A percentile compares a stretch with the other conserved stretches of the same genome.
phyloP scores from a whole-genome alignment of 1,284 basidiomycete genomes.

The Garcileccinum viscosum region DNA sequence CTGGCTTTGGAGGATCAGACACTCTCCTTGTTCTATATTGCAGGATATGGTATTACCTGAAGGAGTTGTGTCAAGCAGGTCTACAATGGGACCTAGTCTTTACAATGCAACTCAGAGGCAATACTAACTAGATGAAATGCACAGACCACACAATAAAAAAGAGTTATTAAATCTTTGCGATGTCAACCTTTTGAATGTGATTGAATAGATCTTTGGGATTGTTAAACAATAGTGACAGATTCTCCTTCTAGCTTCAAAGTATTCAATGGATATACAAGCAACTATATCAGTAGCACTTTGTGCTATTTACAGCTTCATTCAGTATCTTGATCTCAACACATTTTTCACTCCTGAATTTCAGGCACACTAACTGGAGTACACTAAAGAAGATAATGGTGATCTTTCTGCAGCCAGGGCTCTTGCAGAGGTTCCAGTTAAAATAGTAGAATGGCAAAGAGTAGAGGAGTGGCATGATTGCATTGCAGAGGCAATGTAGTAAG shows the following conservation, averaged over 20 bases:
- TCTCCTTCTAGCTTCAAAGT: too few species aligned
- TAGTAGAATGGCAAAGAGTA: background rate
- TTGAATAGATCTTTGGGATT: conserved; percentile 50
- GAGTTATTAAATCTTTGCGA: conserved; percentile 51
- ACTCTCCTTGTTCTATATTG: background rate
- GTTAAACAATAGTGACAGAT: too few species aligned
- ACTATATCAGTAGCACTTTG: conserved; percentile 37
- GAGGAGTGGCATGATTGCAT: conserved; percentile 16
- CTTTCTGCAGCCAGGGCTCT: too few species aligned
- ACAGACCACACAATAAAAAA: conserved; percentile 30
- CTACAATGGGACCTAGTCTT: too few species aligned
- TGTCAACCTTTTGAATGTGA: conserved; percentile 43
- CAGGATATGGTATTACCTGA: background rate
- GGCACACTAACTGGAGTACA: too few species aligned
- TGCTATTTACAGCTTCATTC: conserved; percentile 47
- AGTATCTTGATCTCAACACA: background rate
- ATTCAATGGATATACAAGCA: conserved; percentile 42
- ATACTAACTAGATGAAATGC: too few species aligned
- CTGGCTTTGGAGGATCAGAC: background rate
- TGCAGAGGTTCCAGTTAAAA: conserved; percentile 1
- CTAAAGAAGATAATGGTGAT: too few species aligned
- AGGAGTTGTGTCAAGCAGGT: too few species aligned
- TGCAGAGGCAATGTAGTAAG: conserved; percentile 21
- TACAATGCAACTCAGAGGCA: too few species aligned
- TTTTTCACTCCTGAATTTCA: too few species aligned